phyloP scores from a whole-genome alignment of 805 yeast genomes.

The Nakazawaea wickerhamii region DNA sequence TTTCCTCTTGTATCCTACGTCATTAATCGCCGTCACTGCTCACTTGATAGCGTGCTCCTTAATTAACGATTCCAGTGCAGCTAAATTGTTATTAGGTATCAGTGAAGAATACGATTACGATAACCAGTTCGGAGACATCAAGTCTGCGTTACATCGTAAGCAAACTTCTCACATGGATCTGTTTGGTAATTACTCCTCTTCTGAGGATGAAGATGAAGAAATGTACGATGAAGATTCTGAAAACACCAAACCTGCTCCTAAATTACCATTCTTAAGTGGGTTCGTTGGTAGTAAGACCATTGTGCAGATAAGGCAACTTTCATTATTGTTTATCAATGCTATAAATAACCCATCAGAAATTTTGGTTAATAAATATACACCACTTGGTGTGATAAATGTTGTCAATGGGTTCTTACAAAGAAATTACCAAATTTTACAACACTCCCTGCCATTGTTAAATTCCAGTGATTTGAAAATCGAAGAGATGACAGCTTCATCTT shows the following conservation, averaged over 20 bases:
- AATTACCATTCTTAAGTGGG: constrained; percentile 45
- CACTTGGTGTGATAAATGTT: constrained; percentile 49
- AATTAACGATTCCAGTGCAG: constrained; percentile 41
- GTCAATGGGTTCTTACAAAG: constrained; percentile 24
- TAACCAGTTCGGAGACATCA: constrained; percentile 1
- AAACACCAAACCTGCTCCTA: constrained; percentile 33
- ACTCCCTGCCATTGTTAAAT: constrained; percentile 17
- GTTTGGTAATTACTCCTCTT: not conserved
- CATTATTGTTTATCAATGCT: constrained; percentile 38
- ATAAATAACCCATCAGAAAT: constrained; percentile 46
- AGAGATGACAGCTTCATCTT: not conserved
- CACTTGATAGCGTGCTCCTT: constrained; percentile 50
- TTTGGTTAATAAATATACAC: constrained; percentile 43
- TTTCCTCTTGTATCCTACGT: constrained; percentile 38
- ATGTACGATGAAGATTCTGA: constrained; percentile 31
- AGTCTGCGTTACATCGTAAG: constrained; percentile 13
- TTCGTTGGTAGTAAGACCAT: constrained; percentile 37
- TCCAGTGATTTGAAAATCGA: constrained; percentile 12
- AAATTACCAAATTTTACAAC: constrained; percentile 15
- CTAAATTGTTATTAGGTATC: constrained; percentile 26
- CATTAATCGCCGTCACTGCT: constrained; percentile 45
- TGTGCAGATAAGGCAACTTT: constrained; percentile 33
- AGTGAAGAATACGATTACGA: constrained; percentile 14
- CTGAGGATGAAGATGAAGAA: constrained; percentile 16
- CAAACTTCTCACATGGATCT: constrained; percentile 23